Base-by-base conservation (phyloP, 768 basidiomycete species). In the Podaxis rugospora region DNA sequence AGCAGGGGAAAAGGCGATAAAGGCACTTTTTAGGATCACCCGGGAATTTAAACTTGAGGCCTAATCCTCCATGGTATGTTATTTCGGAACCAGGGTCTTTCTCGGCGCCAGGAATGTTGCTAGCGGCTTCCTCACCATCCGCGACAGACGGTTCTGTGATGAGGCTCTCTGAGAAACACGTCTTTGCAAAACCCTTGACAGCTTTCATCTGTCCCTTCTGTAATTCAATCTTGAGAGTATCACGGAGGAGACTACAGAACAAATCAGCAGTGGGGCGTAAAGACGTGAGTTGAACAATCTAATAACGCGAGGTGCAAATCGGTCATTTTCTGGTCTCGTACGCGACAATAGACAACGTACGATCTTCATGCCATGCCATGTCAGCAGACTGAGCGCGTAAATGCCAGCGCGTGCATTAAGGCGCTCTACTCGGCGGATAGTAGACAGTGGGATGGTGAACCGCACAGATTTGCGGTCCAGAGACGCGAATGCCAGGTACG, bases 311-410 rank as follows among this genome's bases (percentile, higher is more conserved):
- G 11, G 21, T 21, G 21, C 57, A 3, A 52, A 59, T 57, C 59
- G 16, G 63, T 35, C 61, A 36, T 61, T 63, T 21, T 18, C 25
- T 39, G 39, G 32, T 32, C 40, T 23, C 2, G 51, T n/a, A 57
- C 37, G 27, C 51, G 16, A 57, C 18, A 65, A 7, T 18, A 44
- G 40, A 11, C 10, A 18, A 78, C 87, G 66, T 67, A 96, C 95
- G 66, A 98, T 90, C 77, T 96, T 90, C 78, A 92, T 84, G 37
- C 92, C 89, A 71, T 98, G 94, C 92, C 95, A 98, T 55, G 92
- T 85, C n/a, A 87, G 83, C 18, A 98, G 76, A 67, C 93, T 95
- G 32, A 99, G 82, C n/a, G 96, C 95, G 71, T 98, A 98, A 39
- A 97, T 89, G 4, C 97, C 97, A 28, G 94, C 91, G 13, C 94